Evolutionary conservation across 2,329 filamentous ascomycete species (phyloP), one percentile per base, ranked within the genome.

Genomic region (Aspergillus pseudoviridinutans): DNA sequence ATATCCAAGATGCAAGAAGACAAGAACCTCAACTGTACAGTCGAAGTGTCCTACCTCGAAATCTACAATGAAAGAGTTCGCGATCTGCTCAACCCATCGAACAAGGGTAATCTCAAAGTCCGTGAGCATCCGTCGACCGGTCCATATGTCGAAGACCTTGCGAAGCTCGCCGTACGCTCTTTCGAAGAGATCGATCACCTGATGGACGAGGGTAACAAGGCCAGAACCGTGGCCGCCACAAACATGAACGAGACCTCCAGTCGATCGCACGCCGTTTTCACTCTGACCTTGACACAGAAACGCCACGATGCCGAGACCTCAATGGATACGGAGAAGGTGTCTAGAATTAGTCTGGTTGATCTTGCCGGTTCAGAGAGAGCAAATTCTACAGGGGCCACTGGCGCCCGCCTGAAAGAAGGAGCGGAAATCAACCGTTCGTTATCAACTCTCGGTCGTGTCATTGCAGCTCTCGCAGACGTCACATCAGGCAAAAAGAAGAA

Each of bases 171-270:
- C 1, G 94, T 99, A 44, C 86, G 91, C 65, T 93, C 91, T 59
- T 97, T 99, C 72, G 83, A 88, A 55, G 95, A 99, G 72, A 97
- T 99, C 64, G 94, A 99, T 70, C 88, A 97, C 71, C 79, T 99
- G 68, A 99, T 99, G 94, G 94, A 99, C 71, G 93, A 97, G 77
- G 94, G 94, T 69, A 99, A 99, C 81, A 99, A 99, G 78, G 94
- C 94, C 35, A 85, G 94, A 80, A 99, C 94, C 0, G 94, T 99
- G 42, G 94, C 94, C 3, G 94, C 94, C 7, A 99, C 94, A 42
- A 99, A 97, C 83, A 99, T 99, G 94, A 99, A 99, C 81, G 94
- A 97, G 76, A 99, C 95, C 0, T 97, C 92, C 59, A 96, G 92
- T 84, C 88, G 94, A 80, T 97, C 93, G 72, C 94, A 99, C 75